phyloP scores from a whole-genome alignment of 2,329 filamentous ascomycete genomes.

The Ophiostoma sp. region DNA sequence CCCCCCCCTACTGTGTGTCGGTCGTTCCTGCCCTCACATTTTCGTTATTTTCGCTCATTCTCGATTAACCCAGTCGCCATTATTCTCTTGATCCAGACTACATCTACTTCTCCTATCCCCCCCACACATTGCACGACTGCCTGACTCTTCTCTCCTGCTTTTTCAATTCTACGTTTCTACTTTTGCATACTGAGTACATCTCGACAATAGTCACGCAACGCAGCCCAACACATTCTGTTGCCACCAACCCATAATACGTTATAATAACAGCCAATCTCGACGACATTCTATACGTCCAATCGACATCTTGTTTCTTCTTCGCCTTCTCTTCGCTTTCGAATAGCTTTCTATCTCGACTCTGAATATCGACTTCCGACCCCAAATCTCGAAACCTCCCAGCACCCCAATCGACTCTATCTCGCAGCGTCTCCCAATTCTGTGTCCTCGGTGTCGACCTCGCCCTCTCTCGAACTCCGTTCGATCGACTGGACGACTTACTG shows the following conservation, averaged over 20 bases:
- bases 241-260: background rate
- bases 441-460: conserved; percentile 10
- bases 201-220: background rate
- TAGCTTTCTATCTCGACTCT: background rate
- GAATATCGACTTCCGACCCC: background rate
- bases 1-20: conserved; percentile 5
- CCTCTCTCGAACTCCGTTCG: background rate
- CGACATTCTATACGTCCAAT: conserved; percentile 5
- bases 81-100: conserved; percentile 27
- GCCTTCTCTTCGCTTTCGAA: background rate
- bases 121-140: conserved; percentile 25
- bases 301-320: background rate
- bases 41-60: conserved; percentile 24
- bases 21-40: conserved; percentile 25
- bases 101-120: conserved; percentile 30
- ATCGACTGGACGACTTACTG: conserved; percentile 14
- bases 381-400: background rate
- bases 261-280: background rate
- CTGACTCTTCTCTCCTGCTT: conserved; percentile 14
- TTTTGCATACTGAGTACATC: background rate
- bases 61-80: conserved; percentile 25
- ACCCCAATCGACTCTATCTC: background rate
- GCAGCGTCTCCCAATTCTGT: background rate
- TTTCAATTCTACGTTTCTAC: conserved; percentile 5
- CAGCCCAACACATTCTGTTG: background rate